Evolutionary conservation across 2,329 filamentous ascomycete species (phyloP).

Genomic region (Clonostachys rosea): DNA sequence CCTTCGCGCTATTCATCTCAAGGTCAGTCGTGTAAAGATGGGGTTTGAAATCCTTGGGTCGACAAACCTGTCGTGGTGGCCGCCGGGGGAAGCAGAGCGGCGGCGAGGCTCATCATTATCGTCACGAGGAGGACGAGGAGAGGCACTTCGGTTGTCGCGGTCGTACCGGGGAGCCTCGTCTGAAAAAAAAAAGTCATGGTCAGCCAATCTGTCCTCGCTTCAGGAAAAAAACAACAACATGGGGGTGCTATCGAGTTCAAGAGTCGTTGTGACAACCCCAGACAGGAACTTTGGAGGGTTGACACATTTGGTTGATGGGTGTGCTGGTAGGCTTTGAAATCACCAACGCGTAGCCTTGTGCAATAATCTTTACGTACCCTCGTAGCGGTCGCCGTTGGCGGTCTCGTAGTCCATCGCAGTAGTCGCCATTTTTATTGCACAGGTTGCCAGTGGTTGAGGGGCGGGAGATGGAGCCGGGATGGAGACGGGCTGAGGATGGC

Average conservation of each 20-base stretch:
- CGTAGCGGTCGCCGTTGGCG: slow-evolving; percentile 62
- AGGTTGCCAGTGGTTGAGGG: no score
- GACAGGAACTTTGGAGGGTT: no score
- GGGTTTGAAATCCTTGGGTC: background rate
- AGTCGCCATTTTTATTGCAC: slow-evolving; percentile 44
- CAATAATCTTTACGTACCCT: slow-evolving; percentile 41
- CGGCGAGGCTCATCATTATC: slow-evolving; percentile 55
- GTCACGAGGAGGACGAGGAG: slow-evolving; percentile 56
- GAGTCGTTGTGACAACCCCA: no score
- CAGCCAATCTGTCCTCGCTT: no score
- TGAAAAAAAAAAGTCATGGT: slow-evolving; percentile 15
- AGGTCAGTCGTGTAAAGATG: background rate
- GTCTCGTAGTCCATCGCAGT: slow-evolving; percentile 69
- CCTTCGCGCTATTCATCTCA: slow-evolving; percentile 39
- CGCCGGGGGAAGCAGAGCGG: slow-evolving; percentile 57
- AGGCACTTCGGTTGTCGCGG: slow-evolving; percentile 62
- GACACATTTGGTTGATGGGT: no score
- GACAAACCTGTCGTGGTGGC: slow-evolving; percentile 20
- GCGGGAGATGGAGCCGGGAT: no score
- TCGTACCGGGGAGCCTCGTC: slow-evolving; percentile 64
- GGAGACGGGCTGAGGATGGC: no score
- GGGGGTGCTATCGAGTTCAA: no score
- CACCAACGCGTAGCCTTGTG: background rate
- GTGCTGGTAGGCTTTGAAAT: no score
- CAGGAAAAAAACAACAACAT: no score